Base-by-base conservation (phyloP, 2,329 filamentous ascomycete genomes). In the Colletotrichum sp. region DNA sequence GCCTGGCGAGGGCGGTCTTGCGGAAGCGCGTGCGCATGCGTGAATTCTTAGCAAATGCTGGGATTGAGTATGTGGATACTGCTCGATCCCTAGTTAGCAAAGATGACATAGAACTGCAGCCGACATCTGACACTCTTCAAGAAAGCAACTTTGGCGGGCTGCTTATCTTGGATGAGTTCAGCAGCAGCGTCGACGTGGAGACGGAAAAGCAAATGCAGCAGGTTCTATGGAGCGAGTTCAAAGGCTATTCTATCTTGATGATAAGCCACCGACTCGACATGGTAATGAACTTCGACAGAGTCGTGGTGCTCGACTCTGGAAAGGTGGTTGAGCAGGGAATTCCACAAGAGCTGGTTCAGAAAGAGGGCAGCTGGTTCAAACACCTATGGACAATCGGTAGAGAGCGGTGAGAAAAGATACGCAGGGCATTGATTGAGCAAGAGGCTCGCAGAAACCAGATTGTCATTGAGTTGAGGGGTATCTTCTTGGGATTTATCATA, bases 201-300 rank as follows among this genome's bases (percentile, higher is more conserved):
- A 84, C 83, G 9, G 83, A 84, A 65, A 78, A 78, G 12, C 72
- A 79, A 8, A 80, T 84, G 28, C 79, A 80, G 0, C 57, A 74
- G 4, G 73, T 81, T 2, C 55, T 84, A n/a, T 32, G 34, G 62
- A 34, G 36, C 7, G 81, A 83, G 44, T 49, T 49, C 44, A 21
- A 49, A 49, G 7, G 44, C n/a, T 49, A 21, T 49, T n/a, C 44
- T 4, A 87, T 93, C 9, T 77, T 85, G 13, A 83, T 82, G 78
- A 81, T 86, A 1, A 83, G 81, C 62, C 84, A 86, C 72, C 80
- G 84, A 18, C 74, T 86, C 26, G 81, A 84, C 9, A 89, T 87
- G 39, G 87, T 90, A 55, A 82, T 88, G 68, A 86, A 87, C 69
- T 89, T 88, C 78, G 87, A 89, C 76, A 81, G 81, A 21, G 83